Evolutionary conservation across 1,139 yeast genomes (phyloP), one percentile per base, ranked within the genome.

Genomic region (Yamadazyma spencermartinsiae): DNA sequence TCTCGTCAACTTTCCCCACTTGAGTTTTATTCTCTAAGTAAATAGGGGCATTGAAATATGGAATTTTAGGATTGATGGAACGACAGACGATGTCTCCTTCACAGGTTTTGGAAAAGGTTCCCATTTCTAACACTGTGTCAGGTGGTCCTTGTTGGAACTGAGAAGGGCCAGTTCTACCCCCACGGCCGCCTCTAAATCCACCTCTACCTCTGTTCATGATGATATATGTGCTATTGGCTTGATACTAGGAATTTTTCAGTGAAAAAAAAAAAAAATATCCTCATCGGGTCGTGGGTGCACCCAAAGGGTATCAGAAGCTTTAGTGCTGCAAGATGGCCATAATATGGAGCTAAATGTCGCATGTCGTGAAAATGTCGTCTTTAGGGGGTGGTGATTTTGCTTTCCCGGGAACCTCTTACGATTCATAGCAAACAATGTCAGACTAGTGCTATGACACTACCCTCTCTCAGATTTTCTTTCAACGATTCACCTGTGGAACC

Each of bases 31-130:
- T 92, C 64, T 92, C 98, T 53, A 92, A 79, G 64, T 85, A 94
- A 59, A 94, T 90, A 61, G 98, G 98, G 20, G 99, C 99, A 69
- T 94, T 94, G 79, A 94, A 94, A 66, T 92, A 94, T 55, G 99
- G 99, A 51, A 94, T 77, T 73, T 92, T 92, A 45, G 87, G 80
- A 65, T 92, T 92, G 57, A 86, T 86, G 35, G 97, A 88, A 59
- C 92, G 88, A 72, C 98, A 92, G 40, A 94, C 95, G 60, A 94
- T 86, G 60, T 94, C 98, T 44, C 96, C 97, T 68, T 94, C 99
- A 64, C 96, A 90, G 11, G 95, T 77, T 63, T 90, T 96, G 65
- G 88, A 56, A 62, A 89, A 94, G 16, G 86, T 62, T 43, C 99
- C 99, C 95, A 94, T 86, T 68, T 92, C 98, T 55, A 86, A 76